Evolutionary conservation across 2,329 filamentous ascomycete species (phyloP), one percentile per base, ranked within the genome.

Genomic region (Lomentospora prolificans): DNA sequence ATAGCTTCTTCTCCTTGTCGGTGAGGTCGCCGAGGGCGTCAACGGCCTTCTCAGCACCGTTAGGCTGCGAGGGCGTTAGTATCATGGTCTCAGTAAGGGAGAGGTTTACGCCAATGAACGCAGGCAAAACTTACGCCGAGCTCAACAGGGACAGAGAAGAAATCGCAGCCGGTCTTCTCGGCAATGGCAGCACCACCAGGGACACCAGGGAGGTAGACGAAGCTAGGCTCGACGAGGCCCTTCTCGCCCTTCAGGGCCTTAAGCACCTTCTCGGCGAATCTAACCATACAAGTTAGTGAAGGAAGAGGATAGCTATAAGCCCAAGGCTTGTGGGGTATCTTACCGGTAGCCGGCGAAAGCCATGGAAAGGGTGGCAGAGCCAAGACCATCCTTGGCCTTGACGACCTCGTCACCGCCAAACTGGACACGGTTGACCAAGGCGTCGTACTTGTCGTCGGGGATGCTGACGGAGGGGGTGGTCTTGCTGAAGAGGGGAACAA

Each of bases 381-480:
- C 90, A 68, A 85, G 85, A 66, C 90, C 90, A 62, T 94, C 88
- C 83, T 96, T 96, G 69, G 90, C 90, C 80, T 92, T 85, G 71
- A 96, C 90, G 61, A 96, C 90, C 77, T 96, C 90, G 64, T 99
- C 94, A 79, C 94, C 94, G 70, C 94, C 94, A 65, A 96, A 97
- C 74, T 99, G 94, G 57, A 97, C 89, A 77, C 94, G 90, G 76
- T 96, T 88, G 67, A 96, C 85, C 53, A 99, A 80, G 62, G 83
- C 87, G 67, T 92, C 89, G 65, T 96, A 87, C 80, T 95, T 94
- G 70, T 96, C 90, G 59, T 81, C 80, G 50, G 92, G 90, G 61
- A 97, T 94, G 59, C 81, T 79, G 66, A 94, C 86, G 46, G 81
- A 70, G 57, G 91, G 90, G 68, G 85, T 83, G 63, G 89, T 83